These are phyloP conservation scores for Kandelia obovata DNA, from an alignment of 345 rosid species.

Conservation along the genomic window DNA sequence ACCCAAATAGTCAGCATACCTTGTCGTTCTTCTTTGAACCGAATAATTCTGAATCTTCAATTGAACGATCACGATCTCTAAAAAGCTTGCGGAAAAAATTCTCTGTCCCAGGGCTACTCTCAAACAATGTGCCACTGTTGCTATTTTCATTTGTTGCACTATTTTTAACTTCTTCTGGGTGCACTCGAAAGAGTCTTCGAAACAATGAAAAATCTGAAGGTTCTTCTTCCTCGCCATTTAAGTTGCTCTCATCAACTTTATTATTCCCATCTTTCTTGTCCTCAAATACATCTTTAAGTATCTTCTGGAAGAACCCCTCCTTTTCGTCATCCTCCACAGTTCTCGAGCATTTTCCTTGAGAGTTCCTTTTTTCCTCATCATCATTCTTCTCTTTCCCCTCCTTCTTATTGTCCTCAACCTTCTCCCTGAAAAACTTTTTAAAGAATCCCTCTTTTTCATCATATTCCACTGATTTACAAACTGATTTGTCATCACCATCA, in stretches of 20 bases:
- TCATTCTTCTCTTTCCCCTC: conserved; percentile 47
- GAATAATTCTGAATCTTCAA: conserved; percentile 88
- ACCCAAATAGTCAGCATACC: conserved; percentile 35
- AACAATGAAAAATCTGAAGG: conserved; percentile 78
- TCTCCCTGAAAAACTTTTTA: conserved; percentile 74
- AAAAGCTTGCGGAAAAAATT: conserved; percentile 94
- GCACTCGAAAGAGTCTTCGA: conserved; percentile 82
- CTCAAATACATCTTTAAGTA: conserved; percentile 78
- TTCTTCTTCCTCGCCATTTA: conserved; percentile 67
- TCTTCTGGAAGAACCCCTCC: conserved; percentile 83
- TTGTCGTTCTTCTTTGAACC: conserved; percentile 74
- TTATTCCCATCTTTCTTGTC: conserved; percentile 75
- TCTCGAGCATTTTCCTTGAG: conserved; percentile 54
- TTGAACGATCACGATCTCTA: conserved; percentile 88
- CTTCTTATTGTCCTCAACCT: conserved; percentile 76
- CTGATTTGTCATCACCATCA: conserved; percentile 42
- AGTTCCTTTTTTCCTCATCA: conserved; percentile 32
- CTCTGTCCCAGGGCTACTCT: conserved; percentile 95
- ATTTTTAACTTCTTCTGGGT: conserved; percentile 77
- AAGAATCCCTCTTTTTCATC: conserved; percentile 87
- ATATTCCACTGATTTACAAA: conserved; percentile 60
- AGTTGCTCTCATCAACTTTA: conserved; percentile 49
- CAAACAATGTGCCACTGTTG: conserved; percentile 49
- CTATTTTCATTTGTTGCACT: conserved; percentile 50
- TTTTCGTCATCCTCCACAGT: conserved; percentile 77